Conservation (phyloP, 2,329 filamentous ascomycete genomes). For the Aspergillus felis region DNA sequence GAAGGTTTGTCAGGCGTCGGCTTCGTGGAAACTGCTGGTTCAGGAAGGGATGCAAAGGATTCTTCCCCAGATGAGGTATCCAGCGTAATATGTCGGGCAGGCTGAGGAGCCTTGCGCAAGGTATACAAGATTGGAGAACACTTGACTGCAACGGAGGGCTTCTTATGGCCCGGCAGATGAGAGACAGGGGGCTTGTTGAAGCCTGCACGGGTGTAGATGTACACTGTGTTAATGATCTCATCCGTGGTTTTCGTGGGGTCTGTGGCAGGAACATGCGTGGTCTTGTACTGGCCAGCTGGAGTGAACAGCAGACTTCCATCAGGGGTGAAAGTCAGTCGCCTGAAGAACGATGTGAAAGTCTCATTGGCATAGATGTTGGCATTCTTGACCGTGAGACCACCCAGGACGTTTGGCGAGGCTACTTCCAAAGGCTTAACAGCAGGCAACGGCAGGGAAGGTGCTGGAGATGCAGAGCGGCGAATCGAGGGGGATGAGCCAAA, state of each 20-base stretch:
- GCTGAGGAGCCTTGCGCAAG: constrained; percentile 62
- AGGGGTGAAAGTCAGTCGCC: constrained; percentile 87
- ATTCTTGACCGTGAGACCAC: constrained; percentile 68
- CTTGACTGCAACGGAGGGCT: constrained; percentile 91
- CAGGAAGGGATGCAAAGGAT: constrained; percentile 75
- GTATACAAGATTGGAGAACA: constrained; percentile 91
- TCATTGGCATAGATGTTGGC: constrained; percentile 93
- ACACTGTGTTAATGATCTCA: constrained; percentile 94
- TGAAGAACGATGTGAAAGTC: constrained; percentile 94
- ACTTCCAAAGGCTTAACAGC: constrained; percentile 92
- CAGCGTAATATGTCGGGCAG: constrained; percentile 86
- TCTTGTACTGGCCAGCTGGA: constrained; percentile 91
- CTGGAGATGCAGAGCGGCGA: constrained; percentile 84
- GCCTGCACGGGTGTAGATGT: constrained; percentile 93
- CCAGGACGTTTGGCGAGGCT: constrained; percentile 68
- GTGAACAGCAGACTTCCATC: constrained; percentile 93
- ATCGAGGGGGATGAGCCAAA: constrained; percentile 75
- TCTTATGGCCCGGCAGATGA: constrained; percentile 94
- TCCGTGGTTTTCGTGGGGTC: constrained; percentile 70
- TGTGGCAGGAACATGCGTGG: constrained; percentile 62
- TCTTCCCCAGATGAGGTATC: constrained; percentile 89
- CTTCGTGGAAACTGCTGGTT: constrained; percentile 64
- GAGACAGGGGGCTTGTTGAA: constrained; percentile 96
- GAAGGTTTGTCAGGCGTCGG: constrained; percentile 44
- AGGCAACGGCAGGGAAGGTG: constrained; percentile 86